Percentiles rank a stretch among this genome's conserved stretches.
Conservation (phyloP, 208 protist species). For the Crithidia brevicula region DNA sequence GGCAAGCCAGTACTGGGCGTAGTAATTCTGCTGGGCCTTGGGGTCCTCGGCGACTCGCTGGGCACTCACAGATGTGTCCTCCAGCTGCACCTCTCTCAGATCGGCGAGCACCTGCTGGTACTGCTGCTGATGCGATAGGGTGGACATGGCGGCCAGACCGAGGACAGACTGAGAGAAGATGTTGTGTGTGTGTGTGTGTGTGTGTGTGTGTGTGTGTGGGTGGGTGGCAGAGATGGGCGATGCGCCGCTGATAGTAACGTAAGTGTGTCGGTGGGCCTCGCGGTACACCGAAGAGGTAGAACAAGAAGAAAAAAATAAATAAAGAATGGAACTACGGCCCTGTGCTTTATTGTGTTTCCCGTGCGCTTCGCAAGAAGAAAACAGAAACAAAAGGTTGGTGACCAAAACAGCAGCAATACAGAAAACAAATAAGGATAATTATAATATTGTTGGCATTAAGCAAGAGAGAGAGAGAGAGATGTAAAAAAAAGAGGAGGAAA, state of each 20-base stretch:
- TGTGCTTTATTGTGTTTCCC: too few relatives aligned
- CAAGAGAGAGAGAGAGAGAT: neutral
- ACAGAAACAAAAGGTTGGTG: neutral
- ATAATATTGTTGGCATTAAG: too few relatives aligned
- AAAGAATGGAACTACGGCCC: too few relatives aligned
- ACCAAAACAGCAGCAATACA: too few relatives aligned
- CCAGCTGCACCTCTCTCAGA: conserved; percentile 60
- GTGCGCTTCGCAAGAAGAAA: neutral
- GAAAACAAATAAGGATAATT: too few relatives aligned
- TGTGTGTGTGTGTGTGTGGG: conserved; percentile 9
- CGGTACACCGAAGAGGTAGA: neutral
- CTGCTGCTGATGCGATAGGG: conserved; percentile 71
- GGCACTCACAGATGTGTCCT: conserved; percentile 59
- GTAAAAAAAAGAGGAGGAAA: neutral
- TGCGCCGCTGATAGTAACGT: too few relatives aligned
- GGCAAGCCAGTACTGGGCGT: conserved; percentile 79
- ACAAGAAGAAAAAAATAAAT: neutral
- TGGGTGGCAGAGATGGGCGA: neutral
- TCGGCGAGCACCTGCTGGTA: conserved; percentile 83
- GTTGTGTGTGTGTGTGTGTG: neutral
- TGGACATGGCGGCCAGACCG: conserved; percentile 62
- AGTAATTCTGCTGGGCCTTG: conserved; percentile 58
- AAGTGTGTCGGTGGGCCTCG: too few relatives aligned
- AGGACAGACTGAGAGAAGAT: neutral
- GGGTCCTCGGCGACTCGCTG: conserved; percentile 45